Conservation (phyloP, 176 grass and related monocot species). For the Lolium perenne region DNA sequence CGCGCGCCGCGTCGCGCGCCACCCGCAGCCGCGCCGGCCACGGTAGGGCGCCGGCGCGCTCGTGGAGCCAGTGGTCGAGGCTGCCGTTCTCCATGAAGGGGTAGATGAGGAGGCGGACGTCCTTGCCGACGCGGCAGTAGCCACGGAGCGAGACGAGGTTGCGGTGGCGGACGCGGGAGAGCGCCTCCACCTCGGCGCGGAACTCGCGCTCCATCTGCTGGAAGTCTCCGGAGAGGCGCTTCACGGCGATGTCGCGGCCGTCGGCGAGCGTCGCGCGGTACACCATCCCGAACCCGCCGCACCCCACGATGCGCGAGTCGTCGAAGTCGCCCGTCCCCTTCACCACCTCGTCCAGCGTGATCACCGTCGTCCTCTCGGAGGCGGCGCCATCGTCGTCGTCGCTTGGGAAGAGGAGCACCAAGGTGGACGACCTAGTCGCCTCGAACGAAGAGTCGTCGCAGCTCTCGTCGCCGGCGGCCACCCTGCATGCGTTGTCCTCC, state of each 20-base stretch:
- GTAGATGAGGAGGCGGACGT: constrained; percentile 73
- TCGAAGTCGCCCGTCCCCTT: constrained; percentile 56
- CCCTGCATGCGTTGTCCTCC: constrained; percentile 54
- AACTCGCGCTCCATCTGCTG: constrained; percentile 75
- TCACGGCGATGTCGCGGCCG: constrained; percentile 47
- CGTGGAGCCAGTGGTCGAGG: constrained; percentile 81
- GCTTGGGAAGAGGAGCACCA: constrained; percentile 38
- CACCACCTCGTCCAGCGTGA: constrained; percentile 51
- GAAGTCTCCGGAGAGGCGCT: constrained; percentile 58
- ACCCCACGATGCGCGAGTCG: constrained; percentile 48
- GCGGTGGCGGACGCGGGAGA: constrained; percentile 59
- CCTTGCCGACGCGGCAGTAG: constrained; percentile 63
- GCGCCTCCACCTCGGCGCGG: constrained; percentile 75
- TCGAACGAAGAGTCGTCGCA: neutral
- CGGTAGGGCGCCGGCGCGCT: constrained; percentile 11
- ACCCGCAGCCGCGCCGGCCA: constrained; percentile 53
- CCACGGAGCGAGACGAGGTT: constrained; percentile 61
- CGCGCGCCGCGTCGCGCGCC: constrained; percentile 49
- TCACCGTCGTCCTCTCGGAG: neutral
- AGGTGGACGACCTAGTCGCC: constrained; percentile 26
- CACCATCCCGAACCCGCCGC: constrained; percentile 68
- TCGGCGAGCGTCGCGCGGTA: constrained; percentile 54
- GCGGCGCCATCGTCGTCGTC: neutral
- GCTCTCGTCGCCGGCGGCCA: constrained; percentile 47
- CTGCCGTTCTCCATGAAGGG: constrained; percentile 65